These are phyloP conservation scores for Colletotrichum eremochloae DNA, from an alignment of 2,329 filamentous ascomycete species.

Conservation along the genomic window DNA sequence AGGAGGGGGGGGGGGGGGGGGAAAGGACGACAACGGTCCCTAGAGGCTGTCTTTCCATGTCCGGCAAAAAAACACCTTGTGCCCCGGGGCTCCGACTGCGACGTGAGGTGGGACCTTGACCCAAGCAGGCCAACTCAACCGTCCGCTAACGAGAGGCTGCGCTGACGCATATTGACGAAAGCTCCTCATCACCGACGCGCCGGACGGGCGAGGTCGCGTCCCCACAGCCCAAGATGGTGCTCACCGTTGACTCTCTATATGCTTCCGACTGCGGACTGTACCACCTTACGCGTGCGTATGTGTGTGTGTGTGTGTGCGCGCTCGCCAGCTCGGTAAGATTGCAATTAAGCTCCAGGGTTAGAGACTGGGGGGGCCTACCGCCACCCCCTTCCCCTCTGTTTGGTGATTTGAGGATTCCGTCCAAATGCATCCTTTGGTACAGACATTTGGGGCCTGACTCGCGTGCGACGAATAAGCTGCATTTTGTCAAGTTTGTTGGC, in stretches of 20 bases:
- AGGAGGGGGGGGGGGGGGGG: slow-evolving; percentile 15
- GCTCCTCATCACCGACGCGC: slow-evolving; percentile 37
- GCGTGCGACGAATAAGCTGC: slow-evolving; percentile 16
- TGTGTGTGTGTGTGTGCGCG: not conserved
- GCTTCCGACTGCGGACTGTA: slow-evolving; percentile 14
- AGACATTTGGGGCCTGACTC: slow-evolving; percentile 35
- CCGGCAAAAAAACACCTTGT: slow-evolving; percentile 28
- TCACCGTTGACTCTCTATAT: not conserved
- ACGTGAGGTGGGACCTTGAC: slow-evolving; percentile 35
- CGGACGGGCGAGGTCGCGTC: slow-evolving; percentile 24
- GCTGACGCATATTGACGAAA: slow-evolving; percentile 38
- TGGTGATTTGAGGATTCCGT: slow-evolving; percentile 21
- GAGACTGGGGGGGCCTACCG: slow-evolving; percentile 10
- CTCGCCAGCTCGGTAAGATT: slow-evolving; percentile 19
- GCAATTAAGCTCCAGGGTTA: slow-evolving; percentile 31
- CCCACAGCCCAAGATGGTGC: slow-evolving; percentile 27
- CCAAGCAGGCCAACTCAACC: slow-evolving; percentile 31
- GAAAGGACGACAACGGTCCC: slow-evolving; percentile 28
- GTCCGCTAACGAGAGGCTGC: slow-evolving; percentile 17
- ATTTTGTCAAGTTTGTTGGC: slow-evolving; percentile 32
- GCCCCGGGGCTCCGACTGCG: slow-evolving; percentile 39
- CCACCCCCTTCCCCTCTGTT: not conserved
- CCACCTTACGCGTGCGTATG: not conserved
- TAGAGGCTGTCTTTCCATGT: slow-evolving; percentile 18
- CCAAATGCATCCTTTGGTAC: slow-evolving; percentile 22